phyloP scores from a whole-genome alignment of 2,329 filamentous ascomycete species.

The Leptosphaerulina australis region DNA sequence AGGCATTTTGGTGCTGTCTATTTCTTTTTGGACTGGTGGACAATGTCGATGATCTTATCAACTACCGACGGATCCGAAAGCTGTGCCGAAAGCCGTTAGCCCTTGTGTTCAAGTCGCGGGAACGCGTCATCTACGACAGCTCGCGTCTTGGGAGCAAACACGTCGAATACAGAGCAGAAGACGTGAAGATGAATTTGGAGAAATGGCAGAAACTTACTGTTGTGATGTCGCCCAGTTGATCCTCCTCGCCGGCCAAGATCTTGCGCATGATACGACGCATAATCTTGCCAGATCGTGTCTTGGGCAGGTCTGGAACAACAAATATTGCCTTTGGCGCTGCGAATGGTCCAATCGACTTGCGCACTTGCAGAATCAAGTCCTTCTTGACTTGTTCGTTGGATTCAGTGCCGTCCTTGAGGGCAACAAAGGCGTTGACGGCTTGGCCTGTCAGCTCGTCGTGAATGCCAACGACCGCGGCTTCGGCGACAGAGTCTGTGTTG shows the following conservation, averaged over 20 bases:
- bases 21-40: constrained; percentile 66
- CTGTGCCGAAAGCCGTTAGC: constrained; percentile 54
- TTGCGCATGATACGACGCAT: constrained; percentile 97
- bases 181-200: constrained; percentile 4
- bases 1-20: constrained; percentile 26
- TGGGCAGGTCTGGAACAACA: constrained; percentile 90
- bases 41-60: constrained; percentile 82
- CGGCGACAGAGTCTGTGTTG: constrained; percentile 71
- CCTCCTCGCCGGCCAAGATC: constrained; percentile 96
- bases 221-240: constrained; percentile 90
- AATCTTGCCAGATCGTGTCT: constrained; percentile 98
- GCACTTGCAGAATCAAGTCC: constrained; percentile 91
- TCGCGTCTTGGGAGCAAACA: constrained; percentile 15
- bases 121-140: constrained; percentile 37
- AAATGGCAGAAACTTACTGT: constrained; percentile 68
- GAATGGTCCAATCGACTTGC: constrained; percentile 97
- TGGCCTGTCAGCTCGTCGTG: constrained; percentile 93
- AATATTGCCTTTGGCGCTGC: constrained; percentile 93
- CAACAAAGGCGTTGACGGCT: constrained; percentile 95
- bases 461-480: constrained; percentile 94
- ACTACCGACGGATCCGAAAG: constrained; percentile 90
- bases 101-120: constrained; percentile 7
- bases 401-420: constrained; percentile 85
- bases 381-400: constrained; percentile 81
- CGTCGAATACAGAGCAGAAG: neutral